These are phyloP conservation scores for Thalassiosira hispida DNA, from an alignment of 352 stramenopile genomes.

Conservation along the genomic window DNA sequence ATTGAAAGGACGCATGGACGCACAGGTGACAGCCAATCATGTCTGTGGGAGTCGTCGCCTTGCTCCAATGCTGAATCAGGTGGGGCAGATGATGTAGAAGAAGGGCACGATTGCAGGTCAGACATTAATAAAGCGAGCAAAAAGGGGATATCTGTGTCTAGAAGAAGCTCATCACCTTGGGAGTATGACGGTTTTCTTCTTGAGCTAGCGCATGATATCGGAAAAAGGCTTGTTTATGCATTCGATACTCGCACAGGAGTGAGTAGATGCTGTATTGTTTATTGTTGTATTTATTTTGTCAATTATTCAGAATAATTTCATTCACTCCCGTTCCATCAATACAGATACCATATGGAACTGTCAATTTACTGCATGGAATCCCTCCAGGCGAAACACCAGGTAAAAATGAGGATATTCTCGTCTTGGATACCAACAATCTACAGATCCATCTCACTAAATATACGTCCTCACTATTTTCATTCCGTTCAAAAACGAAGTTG, in stretches of 20 bases:
- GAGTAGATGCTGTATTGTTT: constrained; percentile 7
- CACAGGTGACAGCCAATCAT: constrained; percentile 16
- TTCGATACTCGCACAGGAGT: constrained; percentile 94
- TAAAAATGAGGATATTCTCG: neutral
- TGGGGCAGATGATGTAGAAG: neutral
- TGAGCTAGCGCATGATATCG: constrained; percentile 93
- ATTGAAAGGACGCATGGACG: constrained; percentile 2
- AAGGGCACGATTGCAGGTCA: neutral
- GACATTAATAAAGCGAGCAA: constrained; percentile 1
- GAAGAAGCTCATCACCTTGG: constrained; percentile 39
- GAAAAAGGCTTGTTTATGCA: constrained; percentile 92
- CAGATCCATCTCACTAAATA: constrained; percentile 6
- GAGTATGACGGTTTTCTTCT: constrained; percentile 94
- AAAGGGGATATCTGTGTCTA: neutral
- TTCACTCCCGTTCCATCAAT: neutral
- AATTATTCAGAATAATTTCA: neutral
- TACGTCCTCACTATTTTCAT: constrained; percentile 4
- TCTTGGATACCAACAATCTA: neutral
- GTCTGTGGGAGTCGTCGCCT: constrained; percentile 20
- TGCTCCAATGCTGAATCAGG: constrained; percentile 17
- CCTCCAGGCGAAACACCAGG: constrained; percentile 89
- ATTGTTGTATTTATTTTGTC: neutral
- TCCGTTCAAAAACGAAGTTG: constrained; percentile 75
- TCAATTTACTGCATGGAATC: constrained; percentile 94
- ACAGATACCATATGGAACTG: constrained; percentile 92